Evolutionary conservation across 257 asterid species (phyloP).

Genomic region (Solanum etuberosum): DNA sequence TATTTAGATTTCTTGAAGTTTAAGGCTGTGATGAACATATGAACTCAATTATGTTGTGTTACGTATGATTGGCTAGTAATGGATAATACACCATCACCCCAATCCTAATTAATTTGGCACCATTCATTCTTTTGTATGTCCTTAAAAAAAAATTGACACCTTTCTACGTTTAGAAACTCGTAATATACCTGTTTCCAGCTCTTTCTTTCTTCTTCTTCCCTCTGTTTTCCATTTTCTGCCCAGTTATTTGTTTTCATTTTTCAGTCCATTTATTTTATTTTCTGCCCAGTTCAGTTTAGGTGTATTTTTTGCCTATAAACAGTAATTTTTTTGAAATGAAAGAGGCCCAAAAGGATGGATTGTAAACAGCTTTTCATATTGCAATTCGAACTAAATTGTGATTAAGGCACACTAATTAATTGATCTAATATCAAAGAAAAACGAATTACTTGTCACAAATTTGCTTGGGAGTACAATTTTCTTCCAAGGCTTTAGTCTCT

Average conservation of each 20-base stretch:
- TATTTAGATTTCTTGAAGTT: not conserved
- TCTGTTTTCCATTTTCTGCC: too few species aligned
- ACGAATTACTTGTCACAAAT: conserved; percentile 77
- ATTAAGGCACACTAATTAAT: not conserved
- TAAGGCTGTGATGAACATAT: not conserved
- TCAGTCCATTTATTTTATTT: too few species aligned
- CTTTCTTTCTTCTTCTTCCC: too few species aligned
- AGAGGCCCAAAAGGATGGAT: not conserved
- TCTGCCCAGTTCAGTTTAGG: too few species aligned
- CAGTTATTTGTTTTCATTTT: too few species aligned
- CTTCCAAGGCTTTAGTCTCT: conserved; percentile 89
- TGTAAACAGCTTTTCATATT: not conserved
- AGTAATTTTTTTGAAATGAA: not conserved
- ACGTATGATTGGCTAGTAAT: not conserved
- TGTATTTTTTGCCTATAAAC: too few species aligned
- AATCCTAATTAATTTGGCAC: not conserved
- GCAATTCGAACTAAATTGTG: not conserved
- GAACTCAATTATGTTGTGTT: not conserved
- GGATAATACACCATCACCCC: not conserved
- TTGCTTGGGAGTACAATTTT: conserved; percentile 67
- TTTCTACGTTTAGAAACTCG: too few species aligned
- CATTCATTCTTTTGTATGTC: not conserved
- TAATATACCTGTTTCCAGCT: too few species aligned
- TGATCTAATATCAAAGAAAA: not conserved
- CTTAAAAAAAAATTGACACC: too few species aligned